A percentile compares a stretch with the other conserved stretches of the same genome.
These are phyloP conservation scores for Zymoseptoria pseudotritici DNA, from an alignment of 2,329 filamentous ascomycete species.

Conservation along the genomic window DNA sequence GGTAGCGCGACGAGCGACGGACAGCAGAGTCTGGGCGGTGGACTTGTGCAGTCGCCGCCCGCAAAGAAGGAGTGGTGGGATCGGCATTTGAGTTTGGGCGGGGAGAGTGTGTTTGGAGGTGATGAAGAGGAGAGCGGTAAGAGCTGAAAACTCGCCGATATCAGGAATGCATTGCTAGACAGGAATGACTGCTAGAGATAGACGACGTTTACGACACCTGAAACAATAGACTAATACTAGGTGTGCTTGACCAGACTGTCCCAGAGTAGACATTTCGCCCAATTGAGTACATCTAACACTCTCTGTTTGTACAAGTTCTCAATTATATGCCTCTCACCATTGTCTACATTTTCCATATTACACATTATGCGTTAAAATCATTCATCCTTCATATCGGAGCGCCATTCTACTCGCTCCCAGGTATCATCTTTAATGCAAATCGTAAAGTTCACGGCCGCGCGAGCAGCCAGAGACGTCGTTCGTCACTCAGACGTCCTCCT, in stretches of 20 bases:
- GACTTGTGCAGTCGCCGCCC: background rate
- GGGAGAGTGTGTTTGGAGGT: slow-evolving; percentile 5
- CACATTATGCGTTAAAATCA: background rate
- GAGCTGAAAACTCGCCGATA: background rate
- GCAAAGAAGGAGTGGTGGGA: slow-evolving; percentile 26
- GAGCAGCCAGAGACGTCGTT: background rate
- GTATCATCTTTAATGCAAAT: no score
- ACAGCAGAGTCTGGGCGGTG: background rate
- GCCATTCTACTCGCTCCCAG: no score
- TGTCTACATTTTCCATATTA: background rate
- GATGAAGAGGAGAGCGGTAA: background rate
- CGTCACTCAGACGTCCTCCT: background rate
- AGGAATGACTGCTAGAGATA: background rate
- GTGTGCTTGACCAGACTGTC: background rate
- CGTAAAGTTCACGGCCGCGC: no score
- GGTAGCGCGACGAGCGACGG: slow-evolving; percentile 9
- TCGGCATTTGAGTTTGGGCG: slow-evolving; percentile 14
- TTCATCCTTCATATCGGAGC: no score
- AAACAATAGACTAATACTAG: background rate
- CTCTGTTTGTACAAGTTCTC: background rate
- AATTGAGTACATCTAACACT: background rate
- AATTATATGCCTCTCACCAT: background rate
- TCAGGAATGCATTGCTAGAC: background rate
- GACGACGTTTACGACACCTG: background rate
- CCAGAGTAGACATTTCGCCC: background rate